phyloP scores from a whole-genome alignment of 768 basidiomycete genomes.

The Mycena vitilis region DNA sequence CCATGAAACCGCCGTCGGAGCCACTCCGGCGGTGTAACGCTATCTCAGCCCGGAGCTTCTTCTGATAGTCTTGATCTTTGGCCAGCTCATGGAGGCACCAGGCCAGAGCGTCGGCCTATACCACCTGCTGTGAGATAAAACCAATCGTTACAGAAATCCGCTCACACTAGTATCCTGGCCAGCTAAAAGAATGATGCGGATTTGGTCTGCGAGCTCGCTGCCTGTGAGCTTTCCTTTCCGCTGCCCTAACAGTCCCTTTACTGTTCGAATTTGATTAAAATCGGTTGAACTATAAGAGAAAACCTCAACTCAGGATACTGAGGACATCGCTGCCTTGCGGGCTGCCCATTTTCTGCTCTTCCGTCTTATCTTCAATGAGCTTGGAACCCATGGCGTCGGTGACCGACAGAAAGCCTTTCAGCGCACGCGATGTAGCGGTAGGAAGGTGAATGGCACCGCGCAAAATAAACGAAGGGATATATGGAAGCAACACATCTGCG shows the following conservation, averaged over 20 bases:
- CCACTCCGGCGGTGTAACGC: neutral
- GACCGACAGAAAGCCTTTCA: conserved; percentile 19
- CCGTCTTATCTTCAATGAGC: conserved; percentile 20
- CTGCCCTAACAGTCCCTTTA: conserved; percentile 17
- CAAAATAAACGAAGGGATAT: conserved; percentile 25
- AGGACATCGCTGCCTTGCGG: conserved; percentile 24
- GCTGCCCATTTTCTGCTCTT: neutral
- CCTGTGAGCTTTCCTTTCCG: conserved; percentile 21
- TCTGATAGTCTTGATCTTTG: conserved; percentile 32
- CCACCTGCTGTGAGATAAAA: neutral
- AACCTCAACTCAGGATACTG: conserved; percentile 26
- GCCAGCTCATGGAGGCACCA: conserved; percentile 39
- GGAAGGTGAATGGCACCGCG: conserved; percentile 14
- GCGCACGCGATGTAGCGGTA: conserved; percentile 18
- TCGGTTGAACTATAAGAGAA: neutral
- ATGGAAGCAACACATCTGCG: conserved; percentile 14
- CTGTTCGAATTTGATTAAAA: conserved; percentile 16
- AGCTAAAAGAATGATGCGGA: conserved; percentile 28
- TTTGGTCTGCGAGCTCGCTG: conserved; percentile 29
- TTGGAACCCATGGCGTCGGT: conserved; percentile 25
- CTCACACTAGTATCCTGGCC: conserved; percentile 35
- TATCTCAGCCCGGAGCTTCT: conserved; percentile 34
- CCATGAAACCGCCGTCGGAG: conserved; percentile 12
- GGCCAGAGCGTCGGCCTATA: conserved; percentile 27
- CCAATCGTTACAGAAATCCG: neutral